phyloP scores from a whole-genome alignment of 2,329 filamentous ascomycete genomes.

The Talaromyces sp. region DNA sequence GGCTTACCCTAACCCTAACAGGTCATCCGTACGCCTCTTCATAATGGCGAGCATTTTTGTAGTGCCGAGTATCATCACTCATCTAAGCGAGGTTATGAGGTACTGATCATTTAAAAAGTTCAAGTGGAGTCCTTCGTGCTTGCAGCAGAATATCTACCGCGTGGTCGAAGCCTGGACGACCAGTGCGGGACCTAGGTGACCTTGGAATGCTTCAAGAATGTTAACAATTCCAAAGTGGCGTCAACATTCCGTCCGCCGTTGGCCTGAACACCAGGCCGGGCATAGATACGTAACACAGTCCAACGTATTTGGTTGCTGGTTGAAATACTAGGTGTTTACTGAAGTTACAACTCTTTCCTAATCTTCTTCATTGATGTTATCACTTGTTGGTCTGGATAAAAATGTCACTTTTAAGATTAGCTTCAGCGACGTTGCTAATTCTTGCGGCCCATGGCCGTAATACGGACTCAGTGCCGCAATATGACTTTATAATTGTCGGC shows the following conservation, averaged over 20 bases:
- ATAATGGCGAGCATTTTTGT: no score
- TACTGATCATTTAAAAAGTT: no score
- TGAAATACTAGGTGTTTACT: not conserved
- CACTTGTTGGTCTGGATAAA: not conserved
- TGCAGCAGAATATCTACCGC: not conserved
- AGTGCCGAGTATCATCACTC: no score
- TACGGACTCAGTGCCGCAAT: not conserved
- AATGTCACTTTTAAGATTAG: not conserved
- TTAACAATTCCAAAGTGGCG: not conserved
- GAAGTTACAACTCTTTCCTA: not conserved
- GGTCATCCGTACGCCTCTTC: no score
- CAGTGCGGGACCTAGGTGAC: not conserved
- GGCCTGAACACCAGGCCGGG: not conserved
- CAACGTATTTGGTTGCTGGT: not conserved
- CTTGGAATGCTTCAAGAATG: not conserved
- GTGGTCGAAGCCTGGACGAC: not conserved
- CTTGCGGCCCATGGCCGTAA: not conserved
- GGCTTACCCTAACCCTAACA: no score
- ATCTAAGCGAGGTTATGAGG: no score
- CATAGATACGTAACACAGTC: not conserved
- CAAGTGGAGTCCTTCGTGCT: no score
- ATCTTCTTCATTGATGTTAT: not conserved
- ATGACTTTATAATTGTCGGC: constrained; percentile 34
- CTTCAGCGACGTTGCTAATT: not conserved
- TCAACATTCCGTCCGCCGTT: not conserved